Evolutionary conservation across 129 eudicot genomes (phyloP).

Genomic region (Solidago caesia): DNA sequence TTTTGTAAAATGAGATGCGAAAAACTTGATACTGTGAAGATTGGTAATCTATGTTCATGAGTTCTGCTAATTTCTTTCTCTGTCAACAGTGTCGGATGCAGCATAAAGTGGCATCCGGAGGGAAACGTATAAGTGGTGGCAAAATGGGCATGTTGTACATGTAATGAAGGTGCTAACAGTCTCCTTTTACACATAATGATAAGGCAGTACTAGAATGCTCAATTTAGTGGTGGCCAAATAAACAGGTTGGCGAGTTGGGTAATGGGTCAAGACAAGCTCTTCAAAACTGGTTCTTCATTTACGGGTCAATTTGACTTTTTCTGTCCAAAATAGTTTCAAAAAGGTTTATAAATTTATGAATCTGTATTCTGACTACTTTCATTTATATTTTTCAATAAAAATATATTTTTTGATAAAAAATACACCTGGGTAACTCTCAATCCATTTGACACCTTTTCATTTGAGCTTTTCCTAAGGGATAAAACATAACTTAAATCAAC

Average conservation of each 20-base stretch:
- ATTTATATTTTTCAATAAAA: not conserved
- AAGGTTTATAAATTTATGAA: no score
- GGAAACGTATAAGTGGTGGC: conserved; percentile 22
- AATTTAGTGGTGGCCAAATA: not conserved
- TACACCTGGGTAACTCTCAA: not conserved
- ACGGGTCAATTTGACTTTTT: no score
- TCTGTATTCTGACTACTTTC: not conserved
- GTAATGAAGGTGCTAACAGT: conserved; percentile 24
- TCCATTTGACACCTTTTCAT: not conserved
- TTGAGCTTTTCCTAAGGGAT: not conserved
- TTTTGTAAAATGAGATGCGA: not conserved
- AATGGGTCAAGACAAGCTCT: not conserved
- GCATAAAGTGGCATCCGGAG: conserved; percentile 93
- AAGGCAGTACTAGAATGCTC: not conserved
- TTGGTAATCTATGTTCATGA: conserved; percentile 7
- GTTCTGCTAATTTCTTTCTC: not conserved
- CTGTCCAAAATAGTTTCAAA: not conserved
- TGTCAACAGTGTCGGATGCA: conserved; percentile 74
- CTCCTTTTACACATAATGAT: not conserved
- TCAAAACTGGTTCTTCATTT: not conserved
- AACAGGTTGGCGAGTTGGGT: not conserved
- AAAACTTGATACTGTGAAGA: not conserved
- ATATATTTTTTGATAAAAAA: not conserved
- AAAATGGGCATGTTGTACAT: conserved; percentile 22
- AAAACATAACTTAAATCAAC: not conserved